These are phyloP conservation scores for Mycosphaerelloides madeirae DNA, from an alignment of 2,329 filamentous ascomycete genomes.

Conservation along the genomic window DNA sequence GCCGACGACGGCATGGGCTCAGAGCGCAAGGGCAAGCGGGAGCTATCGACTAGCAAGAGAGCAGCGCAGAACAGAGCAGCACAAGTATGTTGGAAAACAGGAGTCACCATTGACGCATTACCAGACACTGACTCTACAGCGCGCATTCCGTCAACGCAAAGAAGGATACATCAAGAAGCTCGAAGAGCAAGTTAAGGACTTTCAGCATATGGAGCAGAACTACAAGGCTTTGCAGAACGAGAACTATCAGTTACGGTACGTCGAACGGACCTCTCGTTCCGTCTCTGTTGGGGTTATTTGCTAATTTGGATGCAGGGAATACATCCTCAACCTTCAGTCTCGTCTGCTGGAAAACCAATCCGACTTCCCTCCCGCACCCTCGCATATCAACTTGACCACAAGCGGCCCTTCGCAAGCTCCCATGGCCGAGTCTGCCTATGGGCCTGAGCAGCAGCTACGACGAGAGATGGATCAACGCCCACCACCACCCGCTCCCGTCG, in stretches of 20 bases:
- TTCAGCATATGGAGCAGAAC: conserved; percentile 66
- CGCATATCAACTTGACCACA: conserved; percentile 65
- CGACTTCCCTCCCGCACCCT: conserved; percentile 77
- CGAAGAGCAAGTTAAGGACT: conserved; percentile 86
- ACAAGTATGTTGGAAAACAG: conserved; percentile 66
- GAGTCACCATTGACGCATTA: neutral
- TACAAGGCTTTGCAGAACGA: conserved; percentile 80
- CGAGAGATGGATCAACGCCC: conserved; percentile 20
- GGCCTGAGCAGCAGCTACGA: conserved; percentile 20
- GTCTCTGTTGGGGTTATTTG: neutral
- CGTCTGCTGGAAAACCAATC: conserved; percentile 77
- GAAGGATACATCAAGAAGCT: conserved; percentile 98
- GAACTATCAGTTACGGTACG: conserved; percentile 71
- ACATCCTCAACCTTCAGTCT: conserved; percentile 84
- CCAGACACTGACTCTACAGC: conserved; percentile 50
- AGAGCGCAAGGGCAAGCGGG: conserved; percentile 75
- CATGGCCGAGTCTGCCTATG: conserved; percentile 16
- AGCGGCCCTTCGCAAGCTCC: conserved; percentile 29
- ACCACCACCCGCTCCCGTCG: conserved; percentile 16
- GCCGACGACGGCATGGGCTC: conserved; percentile 42
- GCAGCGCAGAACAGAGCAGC: conserved; percentile 95
- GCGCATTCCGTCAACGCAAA: conserved; percentile 94
- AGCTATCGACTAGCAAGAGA: conserved; percentile 90
- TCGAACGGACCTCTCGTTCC: neutral
- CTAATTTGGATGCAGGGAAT: conserved; percentile 52